Percentiles rank a stretch among this genome's conserved stretches.
phyloP scores from a whole-genome alignment of 78 protist genomes.

The Monosiga brevicollis region DNA sequence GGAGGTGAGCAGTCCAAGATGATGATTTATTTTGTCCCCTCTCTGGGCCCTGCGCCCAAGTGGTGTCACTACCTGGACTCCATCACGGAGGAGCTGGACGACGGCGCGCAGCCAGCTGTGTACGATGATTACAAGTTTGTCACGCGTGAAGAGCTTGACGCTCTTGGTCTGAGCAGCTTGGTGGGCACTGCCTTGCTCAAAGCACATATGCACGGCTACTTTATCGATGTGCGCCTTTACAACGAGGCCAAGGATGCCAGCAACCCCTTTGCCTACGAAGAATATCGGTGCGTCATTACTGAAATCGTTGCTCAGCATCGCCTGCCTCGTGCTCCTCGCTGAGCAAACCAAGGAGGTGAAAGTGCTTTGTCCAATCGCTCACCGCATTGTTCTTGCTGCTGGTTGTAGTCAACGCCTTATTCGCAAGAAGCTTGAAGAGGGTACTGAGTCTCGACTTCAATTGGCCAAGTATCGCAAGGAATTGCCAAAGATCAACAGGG shows the following conservation, averaged over 20 bases:
- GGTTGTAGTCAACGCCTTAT: background rate
- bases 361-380: too few species aligned
- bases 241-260: constrained; percentile 27
- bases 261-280: constrained; percentile 58
- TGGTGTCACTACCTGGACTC: constrained; percentile 90
- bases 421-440: constrained; percentile 23
- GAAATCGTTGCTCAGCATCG: too few species aligned
- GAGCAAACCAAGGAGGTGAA: too few species aligned
- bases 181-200: constrained; percentile 57
- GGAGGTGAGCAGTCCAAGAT: constrained; percentile 70
- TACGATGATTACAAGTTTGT: constrained; percentile 90
- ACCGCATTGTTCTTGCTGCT: background rate
- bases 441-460: constrained; percentile 40
- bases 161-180: constrained; percentile 45
- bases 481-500: constrained; percentile 40
- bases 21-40: constrained; percentile 78
- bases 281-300: constrained; percentile 24
- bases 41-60: constrained; percentile 93
- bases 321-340: too few species aligned
- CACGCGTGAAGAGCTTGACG: constrained; percentile 74
- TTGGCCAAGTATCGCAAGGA: background rate
- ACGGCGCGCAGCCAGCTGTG: constrained; percentile 19
- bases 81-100: constrained; percentile 83
- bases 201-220: constrained; percentile 93
- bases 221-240: constrained; percentile 59